Evolutionary conservation across 2,329 filamentous ascomycete species (phyloP).

Genomic region (Cladosporium sphaerospermum): DNA sequence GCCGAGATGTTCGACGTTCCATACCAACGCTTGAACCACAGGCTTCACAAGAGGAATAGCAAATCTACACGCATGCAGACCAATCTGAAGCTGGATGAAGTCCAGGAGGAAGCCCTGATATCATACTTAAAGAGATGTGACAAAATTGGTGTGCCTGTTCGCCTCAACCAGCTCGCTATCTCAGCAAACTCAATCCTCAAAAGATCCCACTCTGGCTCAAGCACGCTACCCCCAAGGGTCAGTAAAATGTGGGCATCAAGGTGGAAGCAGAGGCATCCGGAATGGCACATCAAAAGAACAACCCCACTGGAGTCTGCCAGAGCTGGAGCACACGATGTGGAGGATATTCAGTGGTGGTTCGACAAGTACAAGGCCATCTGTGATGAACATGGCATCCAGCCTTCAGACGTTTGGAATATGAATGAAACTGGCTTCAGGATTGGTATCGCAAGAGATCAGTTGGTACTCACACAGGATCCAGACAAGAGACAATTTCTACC

Average conservation of each 20-base stretch:
- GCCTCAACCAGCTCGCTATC: background rate
- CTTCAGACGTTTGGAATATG: background rate
- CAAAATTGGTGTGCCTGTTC: background rate
- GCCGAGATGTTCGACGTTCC: background rate
- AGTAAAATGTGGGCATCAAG: background rate
- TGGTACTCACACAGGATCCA: background rate
- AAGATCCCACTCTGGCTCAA: background rate
- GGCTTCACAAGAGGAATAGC: background rate
- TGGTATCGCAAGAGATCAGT: background rate
- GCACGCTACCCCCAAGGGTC: background rate
- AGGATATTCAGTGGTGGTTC: background rate
- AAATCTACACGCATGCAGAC: background rate
- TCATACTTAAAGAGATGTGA: background rate
- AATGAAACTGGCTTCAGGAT: constrained; percentile 2
- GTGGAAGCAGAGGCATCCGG: background rate
- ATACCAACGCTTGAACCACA: background rate
- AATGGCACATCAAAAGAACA: background rate
- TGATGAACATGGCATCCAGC: background rate
- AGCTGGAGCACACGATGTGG: background rate
- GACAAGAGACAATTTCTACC: background rate
- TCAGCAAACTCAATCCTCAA: background rate
- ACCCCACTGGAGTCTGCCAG: background rate
- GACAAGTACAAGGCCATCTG: background rate
- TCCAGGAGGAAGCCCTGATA: background rate
- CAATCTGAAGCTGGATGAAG: background rate